Evolutionary conservation across 2,329 filamentous ascomycete species (phyloP).

Genomic region (Blumeria graminis): DNA sequence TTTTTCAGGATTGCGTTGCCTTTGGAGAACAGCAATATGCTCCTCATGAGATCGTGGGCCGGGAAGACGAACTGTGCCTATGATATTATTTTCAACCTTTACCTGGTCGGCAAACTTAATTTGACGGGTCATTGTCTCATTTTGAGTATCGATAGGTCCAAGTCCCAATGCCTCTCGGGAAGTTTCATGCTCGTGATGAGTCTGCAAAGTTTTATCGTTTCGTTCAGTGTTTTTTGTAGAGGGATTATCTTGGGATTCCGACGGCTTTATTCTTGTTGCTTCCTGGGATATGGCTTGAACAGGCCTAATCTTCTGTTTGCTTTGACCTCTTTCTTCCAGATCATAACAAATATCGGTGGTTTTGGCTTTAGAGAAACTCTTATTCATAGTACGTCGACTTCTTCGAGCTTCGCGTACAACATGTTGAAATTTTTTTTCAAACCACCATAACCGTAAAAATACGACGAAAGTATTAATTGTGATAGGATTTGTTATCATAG

Average conservation of each 20-base stretch:
- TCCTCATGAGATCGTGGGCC: constrained; percentile 37
- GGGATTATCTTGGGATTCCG: background rate
- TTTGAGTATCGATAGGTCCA: constrained; percentile 5
- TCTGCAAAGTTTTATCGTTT: background rate
- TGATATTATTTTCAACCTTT: constrained; percentile 28
- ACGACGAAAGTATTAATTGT: constrained; percentile 70
- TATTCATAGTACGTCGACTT: constrained; percentile 37
- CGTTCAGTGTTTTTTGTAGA: background rate
- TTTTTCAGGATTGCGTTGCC: constrained; percentile 50
- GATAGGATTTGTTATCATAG: constrained; percentile 60
- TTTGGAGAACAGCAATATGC: constrained; percentile 71
- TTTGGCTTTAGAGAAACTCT: constrained; percentile 32
- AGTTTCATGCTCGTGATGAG: background rate
- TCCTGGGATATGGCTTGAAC: constrained; percentile 22
- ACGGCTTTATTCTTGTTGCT: background rate
- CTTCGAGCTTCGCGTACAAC: constrained; percentile 50
- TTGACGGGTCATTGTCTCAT: constrained; percentile 5
- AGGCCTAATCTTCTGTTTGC: constrained; percentile 39
- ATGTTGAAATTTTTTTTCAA: constrained; percentile 82
- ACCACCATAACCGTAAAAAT: constrained; percentile 87
- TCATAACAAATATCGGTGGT: constrained; percentile 20
- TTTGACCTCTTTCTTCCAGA: constrained; percentile 30
- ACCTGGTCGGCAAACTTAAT: constrained; percentile 46
- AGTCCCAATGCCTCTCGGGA: background rate
- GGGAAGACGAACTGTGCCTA: constrained; percentile 27